Evolutionary conservation across 164 flowering plant genomes (phyloP).

Genomic region (Hamamelis virginiana): DNA sequence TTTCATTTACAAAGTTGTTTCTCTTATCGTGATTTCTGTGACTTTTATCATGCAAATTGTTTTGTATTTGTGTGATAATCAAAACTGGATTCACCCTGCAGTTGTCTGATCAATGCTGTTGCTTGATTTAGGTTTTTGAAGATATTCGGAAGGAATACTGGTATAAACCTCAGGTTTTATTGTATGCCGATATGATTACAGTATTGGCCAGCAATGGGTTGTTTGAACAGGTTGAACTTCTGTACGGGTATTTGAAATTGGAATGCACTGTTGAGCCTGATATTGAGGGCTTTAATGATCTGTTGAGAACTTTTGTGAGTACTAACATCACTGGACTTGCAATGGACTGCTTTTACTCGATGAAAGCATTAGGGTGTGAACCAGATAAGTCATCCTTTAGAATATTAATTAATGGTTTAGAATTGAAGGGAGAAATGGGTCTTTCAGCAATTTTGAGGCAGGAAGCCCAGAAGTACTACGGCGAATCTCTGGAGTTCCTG

Average conservation of each 20-base stretch:
- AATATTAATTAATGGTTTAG: slow-evolving; percentile 58
- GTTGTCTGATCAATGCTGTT: slow-evolving; percentile 2
- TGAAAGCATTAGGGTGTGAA: slow-evolving; percentile 57
- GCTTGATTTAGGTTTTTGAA: slow-evolving; percentile 54
- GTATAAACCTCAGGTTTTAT: slow-evolving; percentile 63
- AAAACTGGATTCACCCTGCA: no score
- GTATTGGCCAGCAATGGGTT: slow-evolving; percentile 53
- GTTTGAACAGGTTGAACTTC: slow-evolving; percentile 41
- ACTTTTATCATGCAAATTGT: no score
- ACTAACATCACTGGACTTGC: slow-evolving; percentile 28
- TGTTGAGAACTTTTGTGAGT: slow-evolving; percentile 44
- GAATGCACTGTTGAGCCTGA: slow-evolving; percentile 46
- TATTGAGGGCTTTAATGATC: slow-evolving; percentile 50
- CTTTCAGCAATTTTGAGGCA: slow-evolving; percentile 36
- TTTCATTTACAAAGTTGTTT: no score
- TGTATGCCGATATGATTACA: slow-evolving; percentile 57
- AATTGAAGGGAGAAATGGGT: slow-evolving; percentile 40
- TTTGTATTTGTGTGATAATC: no score
- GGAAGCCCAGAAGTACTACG: slow-evolving; percentile 55
- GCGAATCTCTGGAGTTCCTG: slow-evolving; percentile 41
- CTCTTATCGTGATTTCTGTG: no score
- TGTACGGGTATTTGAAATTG: slow-evolving; percentile 37
- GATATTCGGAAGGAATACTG: slow-evolving; percentile 63
- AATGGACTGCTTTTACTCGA: slow-evolving; percentile 57
- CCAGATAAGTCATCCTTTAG: slow-evolving; percentile 60